Evolutionary conservation across 2,329 filamentous ascomycete genomes (phyloP), one percentile per base, ranked within the genome.

Genomic region (Sclerotinia borealis): DNA sequence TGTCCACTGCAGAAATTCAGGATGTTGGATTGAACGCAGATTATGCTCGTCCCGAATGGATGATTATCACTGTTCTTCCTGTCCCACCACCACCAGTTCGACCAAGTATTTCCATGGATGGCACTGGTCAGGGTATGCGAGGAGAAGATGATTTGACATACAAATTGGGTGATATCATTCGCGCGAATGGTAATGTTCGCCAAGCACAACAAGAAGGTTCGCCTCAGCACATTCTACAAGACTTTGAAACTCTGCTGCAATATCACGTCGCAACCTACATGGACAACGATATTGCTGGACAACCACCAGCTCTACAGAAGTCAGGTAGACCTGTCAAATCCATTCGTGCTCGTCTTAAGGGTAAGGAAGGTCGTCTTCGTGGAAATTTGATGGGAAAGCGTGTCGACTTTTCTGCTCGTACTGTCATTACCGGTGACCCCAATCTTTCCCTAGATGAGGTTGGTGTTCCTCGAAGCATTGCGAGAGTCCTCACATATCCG

Each of bases 331-430:
- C 96, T 0, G 90, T 99, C 70, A 99, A 99, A 80, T 92, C 95
- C 19, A 96, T 99, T 69, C 91, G 96, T 72, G 92, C 92, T 66
- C 93, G 95, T 78, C 83, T 99, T 76, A 99, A 99, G 86, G 96
- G 96, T 67, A 99, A 99, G 79, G 95, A 99, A 75, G 95, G 95
- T 70, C 92, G 95, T 82, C 86, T 99, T 29, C 89, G 95, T 80
- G 95, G 96, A 75, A 99, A 99, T 78, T 81, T 99, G 82, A 99
- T 99, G 96, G 95, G 95, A 68, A 99, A 99, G 81, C 92, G 95
- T 80, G 95, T 99, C 66, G 95, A 99, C 76, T 99, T 99, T 74
- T 99, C 96, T 0, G 96, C 96, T 43, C 95, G 95, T 88, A 99
- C 96, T 37, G 95, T 99, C 80, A 99, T 99, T 76, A 99, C 96